phyloP scores from a whole-genome alignment of 129 eudicot genomes.

The Flaveria brownii region DNA sequence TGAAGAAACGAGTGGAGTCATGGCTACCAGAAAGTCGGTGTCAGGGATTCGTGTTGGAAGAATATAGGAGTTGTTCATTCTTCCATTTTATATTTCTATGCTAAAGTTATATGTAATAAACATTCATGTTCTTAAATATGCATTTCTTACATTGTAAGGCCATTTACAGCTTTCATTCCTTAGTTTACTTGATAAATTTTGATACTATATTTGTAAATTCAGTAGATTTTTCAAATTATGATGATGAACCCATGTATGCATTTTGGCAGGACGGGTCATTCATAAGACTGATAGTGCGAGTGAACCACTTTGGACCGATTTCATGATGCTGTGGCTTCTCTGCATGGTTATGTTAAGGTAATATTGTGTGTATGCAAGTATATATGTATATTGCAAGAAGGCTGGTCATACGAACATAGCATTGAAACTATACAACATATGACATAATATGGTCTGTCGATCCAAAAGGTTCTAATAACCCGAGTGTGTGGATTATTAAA shows the following conservation, averaged over 20 bases:
- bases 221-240: conserved; percentile 20
- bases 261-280: conserved; percentile 37
- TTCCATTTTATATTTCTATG: conserved; percentile 27
- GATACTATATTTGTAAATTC: conserved; percentile 12
- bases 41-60: conserved; percentile 43
- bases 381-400: conserved; percentile 16
- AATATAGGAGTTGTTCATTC: conserved; percentile 35
- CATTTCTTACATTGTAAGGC: conserved; percentile 23
- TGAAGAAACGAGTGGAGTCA: conserved; percentile 34
- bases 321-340: conserved; percentile 18
- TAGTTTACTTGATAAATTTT: conserved; percentile 9
- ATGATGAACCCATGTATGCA: conserved; percentile 26
- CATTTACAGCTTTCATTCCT: conserved; percentile 14
- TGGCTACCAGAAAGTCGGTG: conserved; percentile 34
- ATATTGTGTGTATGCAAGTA: conserved; percentile 21
- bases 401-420: conserved; percentile 22
- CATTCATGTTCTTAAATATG: conserved; percentile 16
- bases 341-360: conserved; percentile 32
- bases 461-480: conserved; percentile 30
- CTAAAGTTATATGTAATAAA: conserved; percentile 23
- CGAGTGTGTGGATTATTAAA: conserved; percentile 16
- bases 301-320: conserved; percentile 11
- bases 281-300: conserved; percentile 20
- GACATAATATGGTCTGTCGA: conserved; percentile 29
- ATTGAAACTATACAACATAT: conserved; percentile 27